Evolutionary conservation across 768 basidiomycete genomes (phyloP).

Genomic region (Lactarius sanguifluus): DNA sequence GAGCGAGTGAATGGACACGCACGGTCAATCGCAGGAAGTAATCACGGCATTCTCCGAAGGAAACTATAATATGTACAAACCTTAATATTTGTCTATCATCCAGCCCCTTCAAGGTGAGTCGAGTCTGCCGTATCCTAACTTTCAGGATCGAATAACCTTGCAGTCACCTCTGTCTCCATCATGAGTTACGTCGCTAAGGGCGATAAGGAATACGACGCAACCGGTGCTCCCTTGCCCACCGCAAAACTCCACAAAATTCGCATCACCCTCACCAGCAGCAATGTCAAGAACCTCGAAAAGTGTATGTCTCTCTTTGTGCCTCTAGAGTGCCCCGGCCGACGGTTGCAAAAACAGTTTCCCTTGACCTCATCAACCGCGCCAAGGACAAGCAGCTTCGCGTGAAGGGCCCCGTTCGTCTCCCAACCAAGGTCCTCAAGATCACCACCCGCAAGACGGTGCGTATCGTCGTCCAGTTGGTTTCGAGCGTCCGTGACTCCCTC

Average conservation of each 20-base stretch:
- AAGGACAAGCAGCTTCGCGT: constrained; percentile 99
- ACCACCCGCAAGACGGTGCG: constrained; percentile 93
- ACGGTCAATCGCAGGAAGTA: background rate
- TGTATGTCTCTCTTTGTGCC: constrained; percentile 50
- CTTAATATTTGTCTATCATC: constrained; percentile 24
- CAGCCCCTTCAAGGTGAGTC: constrained; percentile 17
- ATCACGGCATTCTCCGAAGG: constrained; percentile 16
- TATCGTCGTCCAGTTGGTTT: too few species aligned
- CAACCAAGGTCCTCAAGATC: constrained; percentile 98
- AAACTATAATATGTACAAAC: constrained; percentile 12
- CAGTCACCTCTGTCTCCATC: constrained; percentile 40
- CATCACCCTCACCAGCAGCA: constrained; percentile 97
- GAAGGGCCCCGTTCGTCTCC: constrained; percentile 98
- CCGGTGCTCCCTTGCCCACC: constrained; percentile 77
- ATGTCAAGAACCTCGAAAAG: constrained; percentile 98
- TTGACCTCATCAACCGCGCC: constrained; percentile 94
- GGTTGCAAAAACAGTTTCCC: constrained; percentile 61
- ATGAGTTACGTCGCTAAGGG: constrained; percentile 99
- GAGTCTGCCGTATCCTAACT: background rate
- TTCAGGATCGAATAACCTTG: constrained; percentile 45
- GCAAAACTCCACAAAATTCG: constrained; percentile 99
- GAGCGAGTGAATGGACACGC: background rate
- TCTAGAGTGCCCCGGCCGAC: background rate
- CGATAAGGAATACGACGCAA: constrained; percentile 96
- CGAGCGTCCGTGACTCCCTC: constrained; percentile 8